Evolutionary conservation across 148 eudicot species (phyloP).

Genomic region (Oxyria digyna): DNA sequence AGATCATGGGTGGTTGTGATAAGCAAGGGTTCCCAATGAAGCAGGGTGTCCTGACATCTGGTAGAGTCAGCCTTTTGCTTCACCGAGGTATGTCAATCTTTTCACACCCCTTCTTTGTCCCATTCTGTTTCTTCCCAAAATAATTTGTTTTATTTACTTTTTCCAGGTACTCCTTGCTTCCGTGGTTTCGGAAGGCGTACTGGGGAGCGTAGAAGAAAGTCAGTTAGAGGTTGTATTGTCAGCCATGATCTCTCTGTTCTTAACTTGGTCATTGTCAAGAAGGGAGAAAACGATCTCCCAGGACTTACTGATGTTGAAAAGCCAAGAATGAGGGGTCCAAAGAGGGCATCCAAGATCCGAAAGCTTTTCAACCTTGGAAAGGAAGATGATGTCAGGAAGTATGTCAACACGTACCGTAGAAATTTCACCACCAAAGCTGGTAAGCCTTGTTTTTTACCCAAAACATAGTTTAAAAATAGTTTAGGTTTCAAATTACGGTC

Average conservation of each 20-base stretch:
- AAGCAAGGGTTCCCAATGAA: constrained; percentile 84
- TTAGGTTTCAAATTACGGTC: neutral
- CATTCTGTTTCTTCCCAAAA: neutral
- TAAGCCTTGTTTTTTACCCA: neutral
- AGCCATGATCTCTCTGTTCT: constrained; percentile 77
- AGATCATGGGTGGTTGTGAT: constrained; percentile 73
- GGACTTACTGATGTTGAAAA: constrained; percentile 77
- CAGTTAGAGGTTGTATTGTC: constrained; percentile 83
- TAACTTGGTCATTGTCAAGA: constrained; percentile 80
- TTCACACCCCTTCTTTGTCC: neutral
- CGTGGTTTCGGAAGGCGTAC: constrained; percentile 72
- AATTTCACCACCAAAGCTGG: constrained; percentile 60
- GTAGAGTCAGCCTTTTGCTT: constrained; percentile 61
- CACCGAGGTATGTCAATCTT: constrained; percentile 27
- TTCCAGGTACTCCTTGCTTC: constrained; percentile 71
- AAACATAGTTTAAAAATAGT: neutral
- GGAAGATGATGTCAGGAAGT: constrained; percentile 87
- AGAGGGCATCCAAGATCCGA: constrained; percentile 86
- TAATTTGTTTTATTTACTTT: neutral
- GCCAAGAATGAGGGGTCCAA: constrained; percentile 95
- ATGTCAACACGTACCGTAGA: constrained; percentile 82
- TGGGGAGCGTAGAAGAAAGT: constrained; percentile 82
- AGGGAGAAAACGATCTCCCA: constrained; percentile 84
- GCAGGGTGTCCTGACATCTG: constrained; percentile 76
- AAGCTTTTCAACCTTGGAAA: constrained; percentile 83